Base-by-base conservation (phyloP, 2,329 filamentous ascomycete species). In the Cercospora beticola region DNA sequence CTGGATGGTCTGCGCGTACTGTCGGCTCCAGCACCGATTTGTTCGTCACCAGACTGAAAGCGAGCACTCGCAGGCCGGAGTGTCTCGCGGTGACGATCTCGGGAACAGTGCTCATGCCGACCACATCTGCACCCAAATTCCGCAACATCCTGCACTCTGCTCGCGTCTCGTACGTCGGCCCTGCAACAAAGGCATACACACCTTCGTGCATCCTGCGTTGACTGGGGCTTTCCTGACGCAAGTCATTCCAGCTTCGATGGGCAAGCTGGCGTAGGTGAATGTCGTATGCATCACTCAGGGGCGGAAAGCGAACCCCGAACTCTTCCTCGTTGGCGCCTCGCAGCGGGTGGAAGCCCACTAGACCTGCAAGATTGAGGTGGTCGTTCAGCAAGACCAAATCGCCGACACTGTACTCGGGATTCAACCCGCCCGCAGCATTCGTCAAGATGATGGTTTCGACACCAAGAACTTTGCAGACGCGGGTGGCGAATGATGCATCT, bases 91-190 rank as follows among this genome's bases (percentile, higher is more conserved):
- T 87, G 61, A 90, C 85, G 63, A 90, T 88, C 75, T 91, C 89
- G 7, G 89, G 89, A 30, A 90, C 88, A 0, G 89, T 90, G 33
- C 87, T 89, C 89, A 91, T 90, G 14, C 88, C 88, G 1, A 90
- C 88, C n/a, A 90, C 81, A 74, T 90, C 88, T n/a, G 87, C 88
- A 6, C 89, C 88, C 6, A 90, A 78, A 59, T 81, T 81, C 46
- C 83, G 82, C 68, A 90, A 81, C 84, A 90, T 85, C 18, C 88
- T 84, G 74, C 87, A 89, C 76, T 90, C 88, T 0, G 88, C 87
- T 69, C 88, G 82, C 2, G 88, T 90, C 76, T 90, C 88, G 75
- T 89, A 90, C 60, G 84, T 88, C 65, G 88, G 88, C 16, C 88
- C 88, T 18, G 83, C 85, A 57, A 88, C 87, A 75, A 87, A 90